Conservation (phyloP, 2,329 filamentous ascomycete genomes). For the Fusarium tupiense region DNA sequence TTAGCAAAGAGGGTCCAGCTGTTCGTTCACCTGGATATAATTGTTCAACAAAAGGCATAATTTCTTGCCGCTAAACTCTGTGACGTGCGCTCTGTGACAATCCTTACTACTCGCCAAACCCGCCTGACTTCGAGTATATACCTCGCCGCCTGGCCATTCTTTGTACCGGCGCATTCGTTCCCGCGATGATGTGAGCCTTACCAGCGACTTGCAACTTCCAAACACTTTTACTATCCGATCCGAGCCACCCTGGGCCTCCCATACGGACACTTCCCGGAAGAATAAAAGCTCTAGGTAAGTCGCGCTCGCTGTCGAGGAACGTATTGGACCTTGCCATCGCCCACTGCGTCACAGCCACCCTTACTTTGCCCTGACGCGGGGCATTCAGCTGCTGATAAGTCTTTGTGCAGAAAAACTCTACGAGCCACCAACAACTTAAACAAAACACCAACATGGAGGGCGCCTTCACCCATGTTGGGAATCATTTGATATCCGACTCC, state of each 20-base stretch:
- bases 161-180: slow-evolving; percentile 38
- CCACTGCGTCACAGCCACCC: slow-evolving; percentile 30
- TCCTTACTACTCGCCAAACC: background rate
- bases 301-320: slow-evolving; percentile 13
- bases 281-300: slow-evolving; percentile 43
- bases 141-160: slow-evolving; percentile 25
- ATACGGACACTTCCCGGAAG: slow-evolving; percentile 34
- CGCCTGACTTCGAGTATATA: slow-evolving; percentile 8
- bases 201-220: slow-evolving; percentile 44
- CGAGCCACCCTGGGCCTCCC: slow-evolving; percentile 41
- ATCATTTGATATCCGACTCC: slow-evolving; percentile 85
- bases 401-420: slow-evolving; percentile 42
- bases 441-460: slow-evolving; percentile 73
- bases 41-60: slow-evolving; percentile 43
- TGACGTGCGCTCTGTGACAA: slow-evolving; percentile 16
- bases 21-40: slow-evolving; percentile 41
- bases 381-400: slow-evolving; percentile 29
- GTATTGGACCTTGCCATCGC: slow-evolving; percentile 12
- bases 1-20: slow-evolving; percentile 38
- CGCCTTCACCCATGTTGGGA: slow-evolving; percentile 87
- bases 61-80: slow-evolving; percentile 29
- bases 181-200: slow-evolving; percentile 53
- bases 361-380: slow-evolving; percentile 34
- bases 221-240: slow-evolving; percentile 44
- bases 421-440: slow-evolving; percentile 34